phyloP scores from a whole-genome alignment of 768 basidiomycete species.

The Amanita exitialis region DNA sequence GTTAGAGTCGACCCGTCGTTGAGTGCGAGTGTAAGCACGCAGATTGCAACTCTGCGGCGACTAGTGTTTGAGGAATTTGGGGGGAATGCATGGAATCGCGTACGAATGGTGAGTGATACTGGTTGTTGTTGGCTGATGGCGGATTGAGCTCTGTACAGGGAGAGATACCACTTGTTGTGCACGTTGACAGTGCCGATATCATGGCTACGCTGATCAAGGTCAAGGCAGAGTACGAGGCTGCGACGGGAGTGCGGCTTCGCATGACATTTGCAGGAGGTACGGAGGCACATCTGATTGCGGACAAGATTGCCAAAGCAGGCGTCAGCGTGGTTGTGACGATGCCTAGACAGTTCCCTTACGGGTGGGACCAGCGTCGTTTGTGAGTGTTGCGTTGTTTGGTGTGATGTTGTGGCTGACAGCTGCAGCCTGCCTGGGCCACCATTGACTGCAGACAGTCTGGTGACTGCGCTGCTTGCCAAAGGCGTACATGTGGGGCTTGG shows the following conservation, averaged over 20 bases:
- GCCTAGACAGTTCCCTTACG: slow-evolving; percentile 48
- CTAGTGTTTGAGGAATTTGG: slow-evolving; percentile 21
- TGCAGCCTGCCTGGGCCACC: slow-evolving; percentile 62
- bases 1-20: slow-evolving; percentile 29
- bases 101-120: slow-evolving; percentile 20
- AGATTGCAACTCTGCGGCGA: slow-evolving; percentile 44
- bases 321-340: slow-evolving; percentile 67
- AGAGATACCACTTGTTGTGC: slow-evolving; percentile 50
- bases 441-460: slow-evolving; percentile 40
- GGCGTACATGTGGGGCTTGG: slow-evolving; percentile 60
- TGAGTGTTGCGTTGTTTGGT: slow-evolving; percentile 19
- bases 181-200: slow-evolving; percentile 62
- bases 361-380: slow-evolving; percentile 62
- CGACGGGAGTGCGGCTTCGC: slow-evolving; percentile 19
- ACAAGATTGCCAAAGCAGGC: slow-evolving; percentile 46
- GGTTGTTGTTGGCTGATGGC: slow-evolving; percentile 7
- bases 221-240: slow-evolving; percentile 39
- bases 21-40: slow-evolving; percentile 47
- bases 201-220: slow-evolving; percentile 62
- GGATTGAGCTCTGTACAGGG: slow-evolving; percentile 30
- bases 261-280: slow-evolving; percentile 49
- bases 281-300: slow-evolving; percentile 55
- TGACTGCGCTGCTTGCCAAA: slow-evolving; percentile 42
- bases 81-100: slow-evolving; percentile 22
- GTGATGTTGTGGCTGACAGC: neutral